phyloP scores from a whole-genome alignment of 495 filamentous ascomycete species.

The Penicillium coprophilum region DNA sequence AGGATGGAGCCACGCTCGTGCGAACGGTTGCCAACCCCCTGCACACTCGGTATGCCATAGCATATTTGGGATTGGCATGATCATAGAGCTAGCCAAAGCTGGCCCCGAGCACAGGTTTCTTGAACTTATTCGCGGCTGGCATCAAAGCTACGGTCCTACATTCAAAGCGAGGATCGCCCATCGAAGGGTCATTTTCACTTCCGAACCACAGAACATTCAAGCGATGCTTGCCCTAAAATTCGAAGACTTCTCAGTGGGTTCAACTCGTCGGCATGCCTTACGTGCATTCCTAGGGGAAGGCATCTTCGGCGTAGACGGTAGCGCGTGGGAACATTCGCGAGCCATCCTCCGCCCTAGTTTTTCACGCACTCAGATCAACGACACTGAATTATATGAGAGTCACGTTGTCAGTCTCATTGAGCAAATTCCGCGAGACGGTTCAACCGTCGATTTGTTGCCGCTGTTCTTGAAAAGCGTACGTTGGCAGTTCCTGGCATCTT shows the following conservation, averaged over 20 bases:
- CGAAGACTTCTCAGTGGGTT: constrained; percentile 59
- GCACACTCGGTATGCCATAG: constrained; percentile 6
- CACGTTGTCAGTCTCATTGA: constrained; percentile 55
- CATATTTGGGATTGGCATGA: constrained; percentile 7
- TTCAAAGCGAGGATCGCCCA: constrained; percentile 17
- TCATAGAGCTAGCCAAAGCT: constrained; percentile 4
- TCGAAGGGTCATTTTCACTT: constrained; percentile 45
- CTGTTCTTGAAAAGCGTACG: constrained; percentile 52
- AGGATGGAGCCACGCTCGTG: constrained; percentile 16
- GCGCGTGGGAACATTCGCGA: constrained; percentile 63
- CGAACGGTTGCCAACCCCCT: constrained; percentile 12
- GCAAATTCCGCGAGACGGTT: constrained; percentile 48
- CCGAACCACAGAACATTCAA: constrained; percentile 65
- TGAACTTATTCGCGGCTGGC: constrained; percentile 13
- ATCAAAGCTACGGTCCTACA: constrained; percentile 13
- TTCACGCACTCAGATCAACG: constrained; percentile 55
- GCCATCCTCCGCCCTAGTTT: constrained; percentile 66
- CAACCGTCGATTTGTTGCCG: constrained; percentile 60
- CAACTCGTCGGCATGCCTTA: constrained; percentile 46
- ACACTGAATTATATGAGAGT: constrained; percentile 58
- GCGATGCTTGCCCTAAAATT: constrained; percentile 59
- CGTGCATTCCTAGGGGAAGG: constrained; percentile 62
- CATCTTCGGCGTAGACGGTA: constrained; percentile 70
- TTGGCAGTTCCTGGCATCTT: neutral
- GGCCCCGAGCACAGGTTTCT: constrained; percentile 6